Evolutionary conservation across 768 basidiomycete species (phyloP), one percentile per base, ranked within the genome.

Genomic region (Boletellus emodensis): DNA sequence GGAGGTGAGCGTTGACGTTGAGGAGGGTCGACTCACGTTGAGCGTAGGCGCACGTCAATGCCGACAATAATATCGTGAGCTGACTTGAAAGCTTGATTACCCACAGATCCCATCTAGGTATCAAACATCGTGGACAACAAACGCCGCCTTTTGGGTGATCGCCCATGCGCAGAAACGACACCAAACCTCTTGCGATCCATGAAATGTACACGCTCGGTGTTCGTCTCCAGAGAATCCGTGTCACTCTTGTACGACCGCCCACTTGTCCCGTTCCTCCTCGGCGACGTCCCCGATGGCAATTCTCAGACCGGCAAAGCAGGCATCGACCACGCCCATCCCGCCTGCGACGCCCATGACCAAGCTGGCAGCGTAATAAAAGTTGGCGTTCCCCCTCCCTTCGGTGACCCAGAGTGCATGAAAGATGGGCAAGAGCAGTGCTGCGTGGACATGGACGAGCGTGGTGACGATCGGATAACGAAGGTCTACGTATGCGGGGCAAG

Each of bases 321-420:
- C 82, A 62, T 96, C 95, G 3, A 92, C 73, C 12, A 94, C 61
- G 15, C 86, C 86, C n/a, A 87, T 80, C 0, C 91, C 93, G 56
- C 90, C 87, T 3, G 85, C 87, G 56, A 93, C 78, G 0, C 92
- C 94, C 67, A 94, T 93, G 14, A 99, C 95, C 53, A 98, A 75
- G 2, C 94, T 97, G 4, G 87, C 85, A 0, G 96, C 96, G 61
- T 98, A 99, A 72, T 90, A 97, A 71, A 99, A 99, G 67, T 98
- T 98, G 40, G 95, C 94, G 61, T 99, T 98, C 3, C 93, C 96
- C 6, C 92, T 90, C 1, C 93, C 94, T 49, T 92, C 87, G 9
- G 75, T 76, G 6, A 97, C 79, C 95, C 96, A 99, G 2, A 98
- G 74, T 52, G 90, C 80, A 61, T 95, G 84, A 68, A 98, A 94